Evolutionary conservation across 1,284 basidiomycete species (phyloP).

Genomic region (Malassezia caprae): DNA sequence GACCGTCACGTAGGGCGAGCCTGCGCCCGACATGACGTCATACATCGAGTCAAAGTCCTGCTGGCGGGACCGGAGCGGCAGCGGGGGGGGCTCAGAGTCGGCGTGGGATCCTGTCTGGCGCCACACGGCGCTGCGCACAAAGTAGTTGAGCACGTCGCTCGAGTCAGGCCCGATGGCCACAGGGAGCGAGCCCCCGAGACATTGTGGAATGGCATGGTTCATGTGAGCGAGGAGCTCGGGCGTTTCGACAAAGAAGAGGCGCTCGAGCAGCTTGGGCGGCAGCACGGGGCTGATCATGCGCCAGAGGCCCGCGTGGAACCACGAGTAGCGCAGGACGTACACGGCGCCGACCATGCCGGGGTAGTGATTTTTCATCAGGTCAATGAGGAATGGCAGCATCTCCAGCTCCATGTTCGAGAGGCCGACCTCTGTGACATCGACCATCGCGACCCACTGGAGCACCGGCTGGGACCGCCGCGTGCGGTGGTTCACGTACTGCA

Average conservation of each 20-base stretch:
- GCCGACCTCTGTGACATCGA: conserved; percentile 31
- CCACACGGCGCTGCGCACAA: conserved; percentile 12
- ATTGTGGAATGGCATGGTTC: conserved; percentile 52
- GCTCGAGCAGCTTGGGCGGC: conserved; percentile 60
- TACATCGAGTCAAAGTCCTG: conserved; percentile 36
- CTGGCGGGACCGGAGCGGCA: conserved; percentile 4
- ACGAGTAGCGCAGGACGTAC: conserved; percentile 70
- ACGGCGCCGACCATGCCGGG: conserved; percentile 52
- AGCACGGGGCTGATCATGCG: conserved; percentile 63
- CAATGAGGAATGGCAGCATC: conserved; percentile 40
- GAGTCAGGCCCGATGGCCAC: conserved; percentile 24
- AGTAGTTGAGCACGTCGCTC: conserved; percentile 36
- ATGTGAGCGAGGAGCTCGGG: conserved; percentile 59
- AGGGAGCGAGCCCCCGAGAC: conserved; percentile 34
- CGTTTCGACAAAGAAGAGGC: conserved; percentile 63
- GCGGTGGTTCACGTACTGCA: conserved; percentile 17
- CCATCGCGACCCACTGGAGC: conserved; percentile 31
- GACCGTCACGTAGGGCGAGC: conserved; percentile 9
- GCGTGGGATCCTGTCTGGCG: conserved; percentile 3
- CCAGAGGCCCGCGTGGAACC: conserved; percentile 71
- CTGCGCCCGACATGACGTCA: conserved; percentile 30
- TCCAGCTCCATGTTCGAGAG: conserved; percentile 45
- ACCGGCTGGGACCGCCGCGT: conserved; percentile 10
- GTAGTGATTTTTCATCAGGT: conserved; percentile 44
- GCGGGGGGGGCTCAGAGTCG: conserved; percentile 17